Evolutionary conservation across 805 yeast species (phyloP), one percentile per base, ranked within the genome.

Genomic region (Saccharomycopsis fermentans): DNA sequence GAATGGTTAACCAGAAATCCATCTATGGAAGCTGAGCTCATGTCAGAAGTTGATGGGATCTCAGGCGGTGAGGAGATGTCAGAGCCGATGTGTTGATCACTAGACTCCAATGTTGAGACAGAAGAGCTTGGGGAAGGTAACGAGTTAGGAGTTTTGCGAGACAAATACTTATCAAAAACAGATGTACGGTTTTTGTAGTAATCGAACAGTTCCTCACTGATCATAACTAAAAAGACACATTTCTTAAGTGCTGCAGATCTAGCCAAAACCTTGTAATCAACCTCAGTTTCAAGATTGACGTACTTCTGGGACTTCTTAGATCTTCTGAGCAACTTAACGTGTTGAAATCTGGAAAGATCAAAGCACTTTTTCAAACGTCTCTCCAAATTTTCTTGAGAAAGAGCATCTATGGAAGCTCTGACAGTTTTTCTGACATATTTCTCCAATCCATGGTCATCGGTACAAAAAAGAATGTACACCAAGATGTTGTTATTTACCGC

Each of bases 231-330:
- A 62, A 73, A 74, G 55, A 78, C 65, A 59, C 72, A 74, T 59
- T 70, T 74, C 64, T 79, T 79, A 19, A 80, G 82, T 57, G 72
- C 69, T 62, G 81, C 70, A 53, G 82, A 76, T 62, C 82, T 71
- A 48, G 68, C 66, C 58, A 81, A 70, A 26, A 73, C 67, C 54
- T 68, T 70, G 65, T 75, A 80, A 59, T 80, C 83, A 3, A 70
- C 69, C 3, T 48, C 62, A 3, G 70, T 56, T 17, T 69, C 74
- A 61, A 81, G 71, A 3, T 67, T 59, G 12, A 79, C 76, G 62
- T 71, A 80, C 9, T 67, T 64, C 47, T 71, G 72, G 43, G 69
- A 69, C 63, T 75, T 79, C 67, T 77, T 79, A n/a, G 82, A 77
- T 62, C 75, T 78, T 62, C 85, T 72, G 34, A 58, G 63, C 48